phyloP scores from a whole-genome alignment of 2,329 filamentous ascomycete genomes.

The Neofusicoccum parvum region DNA sequence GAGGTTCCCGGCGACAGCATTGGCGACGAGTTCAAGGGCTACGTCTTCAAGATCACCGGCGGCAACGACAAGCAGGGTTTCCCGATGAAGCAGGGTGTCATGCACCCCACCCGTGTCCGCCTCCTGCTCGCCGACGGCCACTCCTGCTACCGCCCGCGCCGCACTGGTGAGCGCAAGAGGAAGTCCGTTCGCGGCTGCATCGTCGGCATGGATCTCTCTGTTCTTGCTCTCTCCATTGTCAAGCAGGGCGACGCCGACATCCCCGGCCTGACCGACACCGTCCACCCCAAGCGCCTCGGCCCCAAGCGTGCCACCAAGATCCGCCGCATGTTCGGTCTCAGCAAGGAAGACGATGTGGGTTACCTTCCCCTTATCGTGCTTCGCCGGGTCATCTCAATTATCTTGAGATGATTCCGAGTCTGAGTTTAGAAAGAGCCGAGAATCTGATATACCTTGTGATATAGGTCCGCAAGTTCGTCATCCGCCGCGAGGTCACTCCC shows the following conservation, averaged over 20 bases:
- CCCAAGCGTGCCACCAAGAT: constrained; percentile 99
- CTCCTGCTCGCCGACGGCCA: constrained; percentile 95
- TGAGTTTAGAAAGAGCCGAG: constrained; percentile 40
- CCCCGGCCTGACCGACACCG: constrained; percentile 94
- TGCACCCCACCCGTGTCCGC: constrained; percentile 97
- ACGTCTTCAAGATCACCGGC: constrained; percentile 99
- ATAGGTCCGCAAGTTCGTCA: constrained; percentile 99
- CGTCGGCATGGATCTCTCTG: constrained; percentile 90
- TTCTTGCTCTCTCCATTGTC: constrained; percentile 91
- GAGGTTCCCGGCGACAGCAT: constrained; percentile 93
- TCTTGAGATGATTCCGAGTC: constrained; percentile 45
- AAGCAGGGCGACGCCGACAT: constrained; percentile 97
- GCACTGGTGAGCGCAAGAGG: constrained; percentile 97
- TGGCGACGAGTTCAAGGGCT: constrained; percentile 99
- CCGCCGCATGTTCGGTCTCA: constrained; percentile 98
- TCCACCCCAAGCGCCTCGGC: constrained; percentile 98
- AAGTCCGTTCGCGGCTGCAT: constrained; percentile 99
- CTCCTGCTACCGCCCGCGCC: constrained; percentile 98
- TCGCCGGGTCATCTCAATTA: constrained; percentile 51
- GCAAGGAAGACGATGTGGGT: constrained; percentile 99
- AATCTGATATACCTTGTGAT: constrained; percentile 49
- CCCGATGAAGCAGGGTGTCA: constrained; percentile 99
- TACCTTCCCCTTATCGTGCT: constrained; percentile 34
- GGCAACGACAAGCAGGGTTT: constrained; percentile 99
- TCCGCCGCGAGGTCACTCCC: constrained; percentile 95